Base-by-base conservation (phyloP, 176 grass and related monocot genomes). In the Rhipidocladum racemiflorum region DNA sequence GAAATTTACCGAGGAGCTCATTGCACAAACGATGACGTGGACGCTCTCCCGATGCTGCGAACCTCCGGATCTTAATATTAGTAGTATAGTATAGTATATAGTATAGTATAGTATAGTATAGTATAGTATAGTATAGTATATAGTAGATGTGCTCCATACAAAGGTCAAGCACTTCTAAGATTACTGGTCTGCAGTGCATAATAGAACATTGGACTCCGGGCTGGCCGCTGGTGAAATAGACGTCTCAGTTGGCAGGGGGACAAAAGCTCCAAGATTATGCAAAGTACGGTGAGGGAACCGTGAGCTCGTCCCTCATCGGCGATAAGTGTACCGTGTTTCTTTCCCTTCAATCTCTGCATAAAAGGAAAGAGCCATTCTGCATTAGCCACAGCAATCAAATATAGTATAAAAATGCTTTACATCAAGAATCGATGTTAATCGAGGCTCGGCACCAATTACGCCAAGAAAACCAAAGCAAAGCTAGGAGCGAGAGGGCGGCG, bases 291-390 rank as follows among this genome's bases (percentile, higher is more conserved):
- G 38, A 15, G 32, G 20, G 56, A 45, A 38, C 46, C 50, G 32
- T 14, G 46, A 56, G 30, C 4, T 39, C 36, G 18, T 75, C 92
- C 92, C 93, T 97, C 93, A 0, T 27, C 84, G 2, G 86, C 80
- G 61, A 93, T 60, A 0, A 0, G 88, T 80, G 76, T 97, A 93
- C 69, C 83, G 76, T 21, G 89, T 88, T 46, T 93, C 88, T 62
- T 86, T 92, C 68, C 84, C 93, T 62, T 85, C 83, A 21, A 97
- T 89, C 3, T 93, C 90, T 96, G 88, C 78, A 23, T 6, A 57
- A 54, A 17, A 6, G 7, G 38, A 2, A 20, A 8, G 55, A 61
- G n/a, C 10, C 29, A 21, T 39, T 18, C 7, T 1, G 24, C 45
- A 48, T 80, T 27, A 83, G 23, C 17, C 49, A 6, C 44, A 65